Conservation (phyloP, 208 protist species). For the Blastocrithidia nonstop region DNA sequence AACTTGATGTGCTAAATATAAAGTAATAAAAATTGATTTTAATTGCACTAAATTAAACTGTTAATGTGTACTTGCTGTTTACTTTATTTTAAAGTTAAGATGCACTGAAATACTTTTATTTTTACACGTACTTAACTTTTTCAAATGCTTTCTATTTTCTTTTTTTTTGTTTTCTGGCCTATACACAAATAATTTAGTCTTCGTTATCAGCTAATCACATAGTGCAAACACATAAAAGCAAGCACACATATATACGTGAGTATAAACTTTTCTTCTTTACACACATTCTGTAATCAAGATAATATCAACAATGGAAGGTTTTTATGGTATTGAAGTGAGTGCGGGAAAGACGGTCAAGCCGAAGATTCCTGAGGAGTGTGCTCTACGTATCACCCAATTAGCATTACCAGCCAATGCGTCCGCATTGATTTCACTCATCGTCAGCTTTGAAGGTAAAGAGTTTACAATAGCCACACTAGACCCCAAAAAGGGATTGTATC, state of each 20-base stretch:
- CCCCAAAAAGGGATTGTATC: constrained; percentile 61
- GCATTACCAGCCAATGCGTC: constrained; percentile 69
- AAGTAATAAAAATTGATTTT: constrained; percentile 6
- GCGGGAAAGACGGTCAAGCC: constrained; percentile 64
- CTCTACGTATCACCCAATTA: constrained; percentile 74
- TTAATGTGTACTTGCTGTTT: not conserved
- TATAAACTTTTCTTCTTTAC: not conserved
- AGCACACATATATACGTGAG: not conserved
- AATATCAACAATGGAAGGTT: constrained; percentile 58
- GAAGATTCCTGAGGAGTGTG: constrained; percentile 68
- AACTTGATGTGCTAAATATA: too few species aligned
- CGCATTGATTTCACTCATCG: constrained; percentile 48
- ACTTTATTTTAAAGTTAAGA: too few species aligned
- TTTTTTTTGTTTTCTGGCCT: constrained; percentile 2
- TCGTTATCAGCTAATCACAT: not conserved
- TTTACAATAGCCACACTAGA: constrained; percentile 81
- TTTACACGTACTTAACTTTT: constrained; percentile 3
- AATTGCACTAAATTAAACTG: constrained; percentile 10
- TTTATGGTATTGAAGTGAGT: constrained; percentile 65
- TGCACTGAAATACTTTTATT: constrained; percentile 4
- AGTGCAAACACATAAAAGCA: constrained; percentile 1
- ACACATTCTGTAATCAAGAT: not conserved
- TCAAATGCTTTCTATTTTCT: constrained; percentile 2
- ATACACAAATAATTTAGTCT: not conserved
- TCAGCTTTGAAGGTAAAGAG: constrained; percentile 75